Evolutionary conservation across 495 filamentous ascomycete species (phyloP), one percentile per base, ranked within the genome.

Genomic region (Aspergillus campestris): DNA sequence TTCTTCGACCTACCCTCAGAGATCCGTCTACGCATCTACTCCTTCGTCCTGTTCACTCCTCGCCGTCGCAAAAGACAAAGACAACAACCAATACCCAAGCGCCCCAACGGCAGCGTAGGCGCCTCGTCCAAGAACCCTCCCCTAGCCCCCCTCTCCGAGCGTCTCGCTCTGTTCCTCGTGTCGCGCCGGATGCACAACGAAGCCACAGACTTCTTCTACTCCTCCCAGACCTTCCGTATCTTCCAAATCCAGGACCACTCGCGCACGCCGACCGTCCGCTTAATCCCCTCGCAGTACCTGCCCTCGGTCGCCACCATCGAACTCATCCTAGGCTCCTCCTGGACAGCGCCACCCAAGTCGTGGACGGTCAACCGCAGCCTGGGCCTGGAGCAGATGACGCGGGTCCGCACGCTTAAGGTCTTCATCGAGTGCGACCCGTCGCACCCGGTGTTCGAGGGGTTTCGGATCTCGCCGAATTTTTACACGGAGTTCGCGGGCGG

Each of bases 401-500:
- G 71, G 36, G 71, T 85, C 14, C 71, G 75, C 33, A 74, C 70
- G 9, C 60, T 95, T 38, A 84, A 80, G 41, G 75, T 95, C 0
- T 90, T 88, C 55, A 75, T 91, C 18, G 79, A 94, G 63, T 78
- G 72, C 52, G 89, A 95, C 57, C 87, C 89, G 0, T 83, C 80
- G 28, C 76, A 86, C 53, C 73, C 74, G 28, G 61, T 83, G 3
- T 91, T 88, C 59, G 77, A 77, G 34, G 86, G 86, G 1, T 94
- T 86, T 60, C 77, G 86, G 10, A 60, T 71, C 14, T 75, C 74
- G 28, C 69, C 77, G 13, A 77, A 84, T 29, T 90, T 83, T 57
- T 95, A 89, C 55, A 88, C 88, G 15, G 62, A 67, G 11, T 95
- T 94, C 53, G 82, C 74, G 2, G 69, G 71, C 8, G 57, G 62